Evolutionary conservation across 768 basidiomycete genomes (phyloP), one percentile per base, ranked within the genome.

Genomic region (Pisolithus albus): DNA sequence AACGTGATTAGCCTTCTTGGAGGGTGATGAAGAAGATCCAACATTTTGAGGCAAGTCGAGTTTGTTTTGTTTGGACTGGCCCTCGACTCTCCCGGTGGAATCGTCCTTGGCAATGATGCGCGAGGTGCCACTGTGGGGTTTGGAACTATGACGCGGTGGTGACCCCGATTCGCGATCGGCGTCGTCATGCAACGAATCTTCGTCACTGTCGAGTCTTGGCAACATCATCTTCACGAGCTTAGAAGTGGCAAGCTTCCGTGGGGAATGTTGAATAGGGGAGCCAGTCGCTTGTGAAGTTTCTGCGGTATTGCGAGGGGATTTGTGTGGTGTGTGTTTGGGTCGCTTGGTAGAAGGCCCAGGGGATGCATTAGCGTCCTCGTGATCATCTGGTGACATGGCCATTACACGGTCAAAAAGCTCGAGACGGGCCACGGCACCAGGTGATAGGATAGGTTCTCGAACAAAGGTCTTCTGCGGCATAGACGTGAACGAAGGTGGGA

Each of bases 381-480:
- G 37, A 16, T 21, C 18, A n/a, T 19, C 38, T 9, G 50, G 26
- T 36, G 11, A 5, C 16, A 56, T 53, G 10, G 1, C 46, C 55
- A 61, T 57, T 62, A 64, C 58, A n/a, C 34, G 55, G 46, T 67
- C 66, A 40, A 67, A 67, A 10, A 68, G 37, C 4, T 67, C 51
- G 1, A 67, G 62, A 42, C 66, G 64, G 15, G 60, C 60, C 26
- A 15, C 48, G 5, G 67, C 51, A 26, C 63, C 54, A 4, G 66
- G 66, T 32, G 66, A 69, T 18, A 69, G 59, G 13, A 47, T 41
- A 10, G 60, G 58, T 15, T 32, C 58, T 15, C 9, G 45, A 15
- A 41, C 10, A 36, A 53, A 16, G 53, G 26, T 34, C 6, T 39
- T 47, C 53, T 47, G 46, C 19, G 19, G 6, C n/a, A 26, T 26